A percentile compares a stretch with the other conserved stretches of the same genome.
These are phyloP conservation scores for Lentinula detonsa DNA, from an alignment of 768 basidiomycete species.

Conservation along the genomic window DNA sequence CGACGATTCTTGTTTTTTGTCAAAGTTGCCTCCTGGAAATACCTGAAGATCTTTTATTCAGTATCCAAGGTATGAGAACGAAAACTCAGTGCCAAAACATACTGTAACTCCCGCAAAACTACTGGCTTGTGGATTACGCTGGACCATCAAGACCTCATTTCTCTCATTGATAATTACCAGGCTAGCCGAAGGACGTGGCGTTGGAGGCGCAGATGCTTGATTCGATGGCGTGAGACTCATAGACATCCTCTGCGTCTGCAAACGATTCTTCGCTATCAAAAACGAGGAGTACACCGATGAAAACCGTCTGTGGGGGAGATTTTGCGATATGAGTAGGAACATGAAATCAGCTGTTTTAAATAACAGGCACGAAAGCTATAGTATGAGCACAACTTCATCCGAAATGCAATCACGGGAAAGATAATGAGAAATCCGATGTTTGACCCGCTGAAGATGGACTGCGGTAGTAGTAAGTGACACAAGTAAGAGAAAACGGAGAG, in stretches of 20 bases:
- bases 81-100: constrained; percentile 16
- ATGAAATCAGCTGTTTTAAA: neutral
- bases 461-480: neutral
- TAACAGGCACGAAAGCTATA: neutral
- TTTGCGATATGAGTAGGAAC: neutral
- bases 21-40: constrained; percentile 71
- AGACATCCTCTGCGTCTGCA: neutral
- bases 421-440: neutral
- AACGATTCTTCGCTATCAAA: neutral
- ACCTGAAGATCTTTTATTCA: constrained; percentile 36
- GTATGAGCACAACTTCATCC: neutral
- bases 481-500: neutral
- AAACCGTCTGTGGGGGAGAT: neutral
- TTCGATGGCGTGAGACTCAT: neutral
- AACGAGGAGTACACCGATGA: neutral
- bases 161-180: constrained; percentile 56
- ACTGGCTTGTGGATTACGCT: constrained; percentile 57
- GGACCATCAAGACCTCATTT: constrained; percentile 68
- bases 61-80: neutral
- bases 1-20: constrained; percentile 52
- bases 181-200: constrained; percentile 61
- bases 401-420: neutral
- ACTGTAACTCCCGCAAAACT: constrained; percentile 68
- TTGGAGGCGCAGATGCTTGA: constrained; percentile 5
- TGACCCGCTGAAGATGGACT: neutral